Percentiles rank a stretch among this genome's conserved stretches.
phyloP scores from a whole-genome alignment of 495 filamentous ascomycete species.

The Hypoxylon lenormandii region DNA sequence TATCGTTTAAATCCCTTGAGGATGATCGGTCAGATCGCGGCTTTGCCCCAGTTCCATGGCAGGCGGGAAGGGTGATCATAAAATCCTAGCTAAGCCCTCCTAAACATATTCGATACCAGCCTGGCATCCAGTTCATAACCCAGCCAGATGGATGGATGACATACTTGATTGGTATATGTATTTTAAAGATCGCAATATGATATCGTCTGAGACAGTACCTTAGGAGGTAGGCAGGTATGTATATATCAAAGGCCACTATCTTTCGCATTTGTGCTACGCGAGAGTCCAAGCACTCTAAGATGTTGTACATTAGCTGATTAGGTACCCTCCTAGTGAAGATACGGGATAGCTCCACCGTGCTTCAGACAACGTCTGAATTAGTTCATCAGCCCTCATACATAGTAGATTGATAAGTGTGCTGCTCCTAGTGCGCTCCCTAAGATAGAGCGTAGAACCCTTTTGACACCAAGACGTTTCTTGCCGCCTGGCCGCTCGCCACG shows the following conservation, averaged over 20 bases:
- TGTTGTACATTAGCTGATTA: slow-evolving; percentile 21
- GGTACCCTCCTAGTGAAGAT: slow-evolving; percentile 6
- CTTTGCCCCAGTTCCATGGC: slow-evolving; percentile 37
- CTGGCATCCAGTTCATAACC: background rate
- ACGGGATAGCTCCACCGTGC: slow-evolving; percentile 17
- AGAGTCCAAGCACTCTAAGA: slow-evolving; percentile 16
- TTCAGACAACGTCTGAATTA: slow-evolving; percentile 2
- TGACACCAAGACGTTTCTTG: background rate
- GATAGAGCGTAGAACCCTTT: slow-evolving; percentile 2
- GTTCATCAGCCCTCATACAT: background rate
- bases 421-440: slow-evolving; percentile 1
- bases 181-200: too few relatives aligned
- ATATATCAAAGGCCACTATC: too few relatives aligned
- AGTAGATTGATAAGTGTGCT: background rate
- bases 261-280: too few relatives aligned
- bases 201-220: too few relatives aligned
- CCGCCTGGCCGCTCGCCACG: slow-evolving; percentile 6
- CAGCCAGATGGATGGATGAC: slow-evolving; percentile 2
- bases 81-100: slow-evolving; percentile 27
- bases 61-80: slow-evolving; percentile 47
- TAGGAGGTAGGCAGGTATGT: too few relatives aligned
- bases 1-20: slow-evolving; percentile 43
- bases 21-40: slow-evolving; percentile 45
- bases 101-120: background rate
- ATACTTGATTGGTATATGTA: background rate